Conservation (phyloP, 371 early-diverging fungal species). For the Apophysomyces sp. region DNA sequence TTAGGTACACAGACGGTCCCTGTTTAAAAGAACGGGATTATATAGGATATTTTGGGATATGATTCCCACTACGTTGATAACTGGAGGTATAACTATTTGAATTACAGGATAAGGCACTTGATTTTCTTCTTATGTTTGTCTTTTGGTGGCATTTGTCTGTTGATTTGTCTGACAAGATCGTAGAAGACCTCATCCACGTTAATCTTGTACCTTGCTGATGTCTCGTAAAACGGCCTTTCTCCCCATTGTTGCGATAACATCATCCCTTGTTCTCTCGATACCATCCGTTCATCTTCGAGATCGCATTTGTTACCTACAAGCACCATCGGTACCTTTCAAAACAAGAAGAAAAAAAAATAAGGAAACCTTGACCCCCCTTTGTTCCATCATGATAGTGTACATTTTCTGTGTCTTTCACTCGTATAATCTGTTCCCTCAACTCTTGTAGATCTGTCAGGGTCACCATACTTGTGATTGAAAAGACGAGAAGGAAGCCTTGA, state of each 20-base stretch:
- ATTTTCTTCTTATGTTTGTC: conserved; percentile 6
- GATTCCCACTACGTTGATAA: background rate
- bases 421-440: conserved; percentile 66
- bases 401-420: conserved; percentile 70
- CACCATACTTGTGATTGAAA: conserved; percentile 68
- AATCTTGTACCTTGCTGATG: conserved; percentile 68
- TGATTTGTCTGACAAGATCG: conserved; percentile 45
- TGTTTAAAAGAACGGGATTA: too few relatives aligned
- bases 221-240: conserved; percentile 63
- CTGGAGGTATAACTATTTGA: background rate
- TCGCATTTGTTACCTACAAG: conserved; percentile 80
- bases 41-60: too few relatives aligned
- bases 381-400: conserved; percentile 33
- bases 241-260: conserved; percentile 62
- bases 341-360: background rate
- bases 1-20: too few relatives aligned
- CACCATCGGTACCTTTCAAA: conserved; percentile 68
- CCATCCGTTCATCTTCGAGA: conserved; percentile 68
- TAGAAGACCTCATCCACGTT: conserved; percentile 67
- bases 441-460: conserved; percentile 71
- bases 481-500: conserved; percentile 76
- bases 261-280: conserved; percentile 54
- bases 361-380: background rate
- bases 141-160: conserved; percentile 19
- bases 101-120: conserved; percentile 20